Evolutionary conservation across 1,284 basidiomycete genomes (phyloP).

Genomic region (Phenoliferia sp.): DNA sequence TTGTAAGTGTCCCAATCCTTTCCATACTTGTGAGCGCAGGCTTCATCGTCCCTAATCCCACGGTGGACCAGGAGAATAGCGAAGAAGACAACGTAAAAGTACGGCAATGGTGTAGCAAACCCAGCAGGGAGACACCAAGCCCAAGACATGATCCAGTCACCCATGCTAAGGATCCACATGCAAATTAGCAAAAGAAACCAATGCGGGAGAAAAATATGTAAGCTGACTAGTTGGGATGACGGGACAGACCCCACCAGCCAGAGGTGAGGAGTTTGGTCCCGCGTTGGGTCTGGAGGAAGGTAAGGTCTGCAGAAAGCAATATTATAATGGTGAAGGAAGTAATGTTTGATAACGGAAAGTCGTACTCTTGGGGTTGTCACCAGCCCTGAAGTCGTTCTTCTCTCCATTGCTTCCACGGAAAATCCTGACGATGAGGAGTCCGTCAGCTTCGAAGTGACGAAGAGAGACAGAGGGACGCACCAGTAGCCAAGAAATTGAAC

Average conservation of each 20-base stretch:
- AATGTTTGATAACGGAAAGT: too few relatives aligned
- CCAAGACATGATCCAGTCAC: constrained; percentile 82
- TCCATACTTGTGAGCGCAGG: constrained; percentile 79
- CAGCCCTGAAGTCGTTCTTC: constrained; percentile 93
- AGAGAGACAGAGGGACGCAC: constrained; percentile 10
- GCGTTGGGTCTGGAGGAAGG: constrained; percentile 74
- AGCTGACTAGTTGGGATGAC: constrained; percentile 69
- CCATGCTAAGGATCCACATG: constrained; percentile 49
- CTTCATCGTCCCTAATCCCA: constrained; percentile 86
- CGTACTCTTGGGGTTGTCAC: constrained; percentile 81
- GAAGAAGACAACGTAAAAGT: constrained; percentile 90
- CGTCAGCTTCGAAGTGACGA: constrained; percentile 57
- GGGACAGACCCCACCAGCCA: constrained; percentile 94
- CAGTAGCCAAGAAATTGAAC: constrained; percentile 77
- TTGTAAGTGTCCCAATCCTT: constrained; percentile 87
- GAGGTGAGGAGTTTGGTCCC: constrained; percentile 88
- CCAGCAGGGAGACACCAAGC: constrained; percentile 93
- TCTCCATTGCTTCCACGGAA: constrained; percentile 86
- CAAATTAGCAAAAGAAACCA: neutral
- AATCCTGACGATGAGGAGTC: constrained; percentile 51
- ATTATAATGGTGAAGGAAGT: too few relatives aligned
- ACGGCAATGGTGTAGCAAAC: constrained; percentile 86
- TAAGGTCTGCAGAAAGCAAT: constrained; percentile 51
- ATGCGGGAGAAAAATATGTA: neutral
- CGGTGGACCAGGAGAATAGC: constrained; percentile 84